phyloP scores from a whole-genome alignment of 2,329 filamentous ascomycete genomes.

The Phialocephala sp. region DNA sequence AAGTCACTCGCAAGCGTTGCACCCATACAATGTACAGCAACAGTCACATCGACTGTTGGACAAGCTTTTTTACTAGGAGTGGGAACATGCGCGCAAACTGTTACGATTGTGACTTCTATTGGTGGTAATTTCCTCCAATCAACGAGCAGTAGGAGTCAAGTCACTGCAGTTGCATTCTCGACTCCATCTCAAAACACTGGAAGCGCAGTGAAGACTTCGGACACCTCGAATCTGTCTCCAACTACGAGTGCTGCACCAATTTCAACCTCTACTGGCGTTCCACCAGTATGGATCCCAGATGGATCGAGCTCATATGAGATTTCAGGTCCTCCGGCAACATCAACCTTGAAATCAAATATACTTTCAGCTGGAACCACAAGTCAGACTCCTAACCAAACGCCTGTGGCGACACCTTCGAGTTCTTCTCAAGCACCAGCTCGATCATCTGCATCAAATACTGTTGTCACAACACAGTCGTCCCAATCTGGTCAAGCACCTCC shows the following conservation, averaged over 20 bases:
- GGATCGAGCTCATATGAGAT: not conserved
- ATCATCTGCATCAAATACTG: not conserved
- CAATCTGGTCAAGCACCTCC: not conserved
- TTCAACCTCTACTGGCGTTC: not conserved
- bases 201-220: not conserved
- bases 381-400: not conserved
- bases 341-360: not conserved
- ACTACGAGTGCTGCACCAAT: not conserved
- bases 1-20: not conserved
- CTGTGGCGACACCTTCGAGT: not conserved
- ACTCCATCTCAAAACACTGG: not conserved
- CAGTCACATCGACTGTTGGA: constrained; percentile 18
- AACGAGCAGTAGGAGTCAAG: not conserved
- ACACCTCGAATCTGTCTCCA: not conserved
- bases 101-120: constrained; percentile 12
- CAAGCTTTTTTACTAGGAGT: constrained; percentile 9
- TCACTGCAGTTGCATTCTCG: not conserved
- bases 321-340: not conserved
- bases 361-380: not conserved
- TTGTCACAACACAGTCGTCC: constrained; percentile 7
- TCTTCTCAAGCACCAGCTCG: constrained; percentile 1
- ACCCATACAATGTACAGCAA: constrained; percentile 18
- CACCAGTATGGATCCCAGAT: not conserved
- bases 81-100: constrained; percentile 16
- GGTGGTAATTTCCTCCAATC: not conserved